Evolutionary conservation across 106 monocot genomes (phyloP).

Genomic region (Cymbidium sinense): DNA sequence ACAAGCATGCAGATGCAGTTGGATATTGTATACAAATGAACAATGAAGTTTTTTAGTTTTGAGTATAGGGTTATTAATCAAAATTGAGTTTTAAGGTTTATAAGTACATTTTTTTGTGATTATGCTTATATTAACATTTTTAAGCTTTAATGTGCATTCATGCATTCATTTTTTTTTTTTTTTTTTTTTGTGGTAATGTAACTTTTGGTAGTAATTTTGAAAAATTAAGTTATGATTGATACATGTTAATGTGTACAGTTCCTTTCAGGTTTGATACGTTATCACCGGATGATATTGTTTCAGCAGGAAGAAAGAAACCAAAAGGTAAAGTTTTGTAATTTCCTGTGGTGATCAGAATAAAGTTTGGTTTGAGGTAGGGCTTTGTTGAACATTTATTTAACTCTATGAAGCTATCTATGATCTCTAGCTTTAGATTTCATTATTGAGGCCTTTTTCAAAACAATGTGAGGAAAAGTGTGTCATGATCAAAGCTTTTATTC

Average conservation of each 20-base stretch:
- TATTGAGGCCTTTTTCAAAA: not conserved
- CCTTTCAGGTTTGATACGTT: conserved; percentile 88
- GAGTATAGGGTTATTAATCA: not conserved
- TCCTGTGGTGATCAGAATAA: not conserved
- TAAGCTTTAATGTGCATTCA: not conserved
- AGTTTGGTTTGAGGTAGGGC: not conserved
- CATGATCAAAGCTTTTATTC: not conserved
- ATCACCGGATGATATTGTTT: conserved; percentile 85
- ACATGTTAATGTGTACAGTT: conserved; percentile 30
- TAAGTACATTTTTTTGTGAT: not conserved
- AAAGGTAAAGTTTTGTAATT: conserved; percentile 42
- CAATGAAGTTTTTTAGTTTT: not conserved
- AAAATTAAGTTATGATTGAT: conserved; percentile 6
- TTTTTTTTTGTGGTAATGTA: not conserved
- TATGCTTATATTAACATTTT: not conserved
- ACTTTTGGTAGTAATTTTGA: not conserved
- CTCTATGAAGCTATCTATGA: not conserved
- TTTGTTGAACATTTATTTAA: not conserved
- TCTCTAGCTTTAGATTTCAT: not conserved
- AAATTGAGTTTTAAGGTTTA: not conserved
- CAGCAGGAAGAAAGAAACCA: conserved; percentile 28
- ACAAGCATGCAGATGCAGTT: not conserved
- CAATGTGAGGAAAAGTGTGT: not conserved
- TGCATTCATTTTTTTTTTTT: not conserved
- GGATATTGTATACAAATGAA: not conserved